phyloP scores from a whole-genome alignment of 345 rosid genomes.

The Sapria himalayana region DNA sequence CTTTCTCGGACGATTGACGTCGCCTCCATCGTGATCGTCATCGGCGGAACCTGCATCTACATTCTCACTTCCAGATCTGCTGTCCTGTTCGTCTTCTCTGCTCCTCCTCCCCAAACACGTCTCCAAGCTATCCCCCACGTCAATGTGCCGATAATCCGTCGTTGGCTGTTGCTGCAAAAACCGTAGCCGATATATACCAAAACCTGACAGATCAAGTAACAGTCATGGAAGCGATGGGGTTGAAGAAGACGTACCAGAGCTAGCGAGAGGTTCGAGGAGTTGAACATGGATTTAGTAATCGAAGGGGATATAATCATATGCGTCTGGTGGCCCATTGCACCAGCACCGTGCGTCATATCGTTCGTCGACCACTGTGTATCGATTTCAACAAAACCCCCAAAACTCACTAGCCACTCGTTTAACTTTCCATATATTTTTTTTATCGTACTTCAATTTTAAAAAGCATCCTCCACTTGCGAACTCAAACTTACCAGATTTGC shows the following conservation, averaged over 20 bases:
- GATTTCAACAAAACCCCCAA: slow-evolving; percentile 55
- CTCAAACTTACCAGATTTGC: too few species aligned
- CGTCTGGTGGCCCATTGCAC: slow-evolving; percentile 35
- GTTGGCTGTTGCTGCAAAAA: slow-evolving; percentile 26
- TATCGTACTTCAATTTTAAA: too few species aligned
- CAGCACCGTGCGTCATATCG: too few species aligned
- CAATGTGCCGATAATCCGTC: slow-evolving; percentile 26
- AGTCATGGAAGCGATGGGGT: neutral
- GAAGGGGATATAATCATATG: slow-evolving; percentile 30
- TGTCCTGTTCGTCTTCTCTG: slow-evolving; percentile 42
- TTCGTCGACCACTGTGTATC: too few species aligned
- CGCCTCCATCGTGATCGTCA: slow-evolving; percentile 76
- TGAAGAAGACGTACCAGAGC: slow-evolving; percentile 26
- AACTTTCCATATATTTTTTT: too few species aligned
- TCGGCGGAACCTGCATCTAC: slow-evolving; percentile 90
- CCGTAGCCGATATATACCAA: neutral
- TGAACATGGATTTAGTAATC: slow-evolving; percentile 38
- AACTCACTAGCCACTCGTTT: too few species aligned
- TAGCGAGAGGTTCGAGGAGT: slow-evolving; percentile 64
- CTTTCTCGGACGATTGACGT: slow-evolving; percentile 69
- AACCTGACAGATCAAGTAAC: neutral
- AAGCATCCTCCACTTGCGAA: too few species aligned
- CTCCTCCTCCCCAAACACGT: slow-evolving; percentile 21
- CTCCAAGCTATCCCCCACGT: slow-evolving; percentile 19
- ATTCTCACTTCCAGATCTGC: slow-evolving; percentile 99